Evolutionary conservation across 2,329 filamentous ascomycete species (phyloP), one percentile per base, ranked within the genome.

Genomic region (Trichothecium sympodiale): DNA sequence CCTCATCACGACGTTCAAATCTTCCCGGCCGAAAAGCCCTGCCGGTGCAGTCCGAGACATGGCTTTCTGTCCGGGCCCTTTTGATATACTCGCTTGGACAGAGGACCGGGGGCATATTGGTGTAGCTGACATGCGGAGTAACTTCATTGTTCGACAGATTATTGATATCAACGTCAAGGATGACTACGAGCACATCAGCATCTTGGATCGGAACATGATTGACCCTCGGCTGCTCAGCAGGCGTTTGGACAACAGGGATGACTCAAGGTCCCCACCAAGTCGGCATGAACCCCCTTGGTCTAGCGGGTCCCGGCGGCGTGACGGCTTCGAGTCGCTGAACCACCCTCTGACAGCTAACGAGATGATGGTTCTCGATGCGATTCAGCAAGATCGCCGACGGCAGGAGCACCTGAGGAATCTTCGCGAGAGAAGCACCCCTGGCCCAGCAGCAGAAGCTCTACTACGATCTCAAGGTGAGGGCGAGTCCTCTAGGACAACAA

Each of bases 51-150:
- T 96, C 36, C 75, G 91, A 42, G 85, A 87, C 41, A 93, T 96
- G 83, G 72, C 81, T 2, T 98, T 98, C 53, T 87, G 84, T 4
- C 88, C 89, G 1, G 83, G 83, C 2, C 85, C 88, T 1, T 89
- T 81, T 66, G 89, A 95, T 52, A 72, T 98, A 14, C 64, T 98
- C 29, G 83, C 93, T 6, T 96, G 91, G 88, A 84, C 87, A 8
- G 91, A 98, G 57, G 84, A 94, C 48, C 80, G 83, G 43, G 83
- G 80, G 4, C 69, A 77, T 38, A 67, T 88, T 13, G 84, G 82
- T 27, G 66, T 89, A 28, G 80, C 80, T 5, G 84, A 91, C 55
- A 60, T 84, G 34, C 71, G 83, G 20, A 72, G 66, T 45, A 74
- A 78, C 16, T 77, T 85, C 42, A 64, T 70, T 32, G 68, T 74